Conservation (phyloP, 352 stramenopile genomes). For the Globisporangium nagaii region DNA sequence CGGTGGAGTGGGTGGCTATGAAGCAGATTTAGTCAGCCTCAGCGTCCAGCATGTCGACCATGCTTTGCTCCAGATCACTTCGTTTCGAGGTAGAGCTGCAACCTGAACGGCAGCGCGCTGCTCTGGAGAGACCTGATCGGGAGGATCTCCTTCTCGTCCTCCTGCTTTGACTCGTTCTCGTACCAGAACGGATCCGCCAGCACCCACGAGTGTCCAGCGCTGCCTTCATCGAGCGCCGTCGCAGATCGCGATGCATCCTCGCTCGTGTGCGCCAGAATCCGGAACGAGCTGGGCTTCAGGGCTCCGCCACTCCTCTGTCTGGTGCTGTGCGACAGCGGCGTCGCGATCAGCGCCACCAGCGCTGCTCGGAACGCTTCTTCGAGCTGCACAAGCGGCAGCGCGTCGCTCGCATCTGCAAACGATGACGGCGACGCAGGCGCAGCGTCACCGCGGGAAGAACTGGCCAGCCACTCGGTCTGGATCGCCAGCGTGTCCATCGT, state of each 20-base stretch:
- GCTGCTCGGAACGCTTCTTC: slow-evolving; percentile 58
- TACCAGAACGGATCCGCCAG: slow-evolving; percentile 53
- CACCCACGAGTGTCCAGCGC: slow-evolving; percentile 61
- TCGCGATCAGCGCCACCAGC: slow-evolving; percentile 52
- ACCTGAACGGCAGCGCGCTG: slow-evolving; percentile 30
- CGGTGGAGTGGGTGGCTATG: no score
- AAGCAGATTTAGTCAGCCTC: no score
- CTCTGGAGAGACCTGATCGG: slow-evolving; percentile 40
- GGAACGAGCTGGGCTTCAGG: slow-evolving; percentile 39
- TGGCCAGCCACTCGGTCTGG: slow-evolving; percentile 32
- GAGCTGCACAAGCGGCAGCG: slow-evolving; percentile 38
- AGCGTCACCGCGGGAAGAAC: neutral
- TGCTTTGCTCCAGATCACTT: no score
- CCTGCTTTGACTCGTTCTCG: slow-evolving; percentile 20
- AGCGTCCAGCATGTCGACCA: no score
- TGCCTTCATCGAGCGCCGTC: slow-evolving; percentile 32
- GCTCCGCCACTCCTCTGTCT: neutral
- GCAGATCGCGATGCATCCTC: slow-evolving; percentile 33
- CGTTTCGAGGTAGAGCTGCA: slow-evolving; percentile 63
- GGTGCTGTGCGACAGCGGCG: slow-evolving; percentile 9
- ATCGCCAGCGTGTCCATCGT: slow-evolving; percentile 47
- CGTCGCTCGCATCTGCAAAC: neutral
- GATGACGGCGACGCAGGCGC: neutral
- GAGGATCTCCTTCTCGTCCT: slow-evolving; percentile 18
- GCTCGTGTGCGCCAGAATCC: slow-evolving; percentile 55